Evolutionary conservation across 805 yeast species (phyloP).

Genomic region (Lipomyces mesembrius): DNA sequence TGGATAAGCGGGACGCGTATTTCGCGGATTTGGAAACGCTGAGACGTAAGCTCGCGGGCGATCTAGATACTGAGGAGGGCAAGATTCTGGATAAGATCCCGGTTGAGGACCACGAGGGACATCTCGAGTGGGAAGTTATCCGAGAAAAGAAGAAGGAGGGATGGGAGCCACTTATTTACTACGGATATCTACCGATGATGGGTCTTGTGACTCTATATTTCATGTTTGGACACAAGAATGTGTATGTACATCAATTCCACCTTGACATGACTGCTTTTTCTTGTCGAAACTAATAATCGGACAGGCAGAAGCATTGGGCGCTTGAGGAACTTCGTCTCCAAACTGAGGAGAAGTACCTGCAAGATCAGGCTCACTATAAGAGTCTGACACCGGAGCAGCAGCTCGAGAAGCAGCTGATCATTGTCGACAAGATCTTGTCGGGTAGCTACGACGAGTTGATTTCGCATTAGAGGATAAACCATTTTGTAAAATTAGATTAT

Average conservation of each 20-base stretch:
- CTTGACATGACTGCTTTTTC: neutral
- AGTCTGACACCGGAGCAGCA: conserved; percentile 58
- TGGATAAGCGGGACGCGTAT: conserved; percentile 9
- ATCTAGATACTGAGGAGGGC: conserved; percentile 50
- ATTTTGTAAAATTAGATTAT: neutral
- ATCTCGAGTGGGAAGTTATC: conserved; percentile 75
- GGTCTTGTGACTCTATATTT: conserved; percentile 58
- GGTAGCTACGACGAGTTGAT: conserved; percentile 75
- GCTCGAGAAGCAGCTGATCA: conserved; percentile 71
- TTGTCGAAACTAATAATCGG: neutral
- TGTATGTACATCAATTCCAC: conserved; percentile 27
- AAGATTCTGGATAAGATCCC: conserved; percentile 82
- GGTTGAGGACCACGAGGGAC: conserved; percentile 77
- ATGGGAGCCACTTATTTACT: conserved; percentile 79
- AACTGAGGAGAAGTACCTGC: conserved; percentile 67
- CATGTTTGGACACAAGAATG: conserved; percentile 57
- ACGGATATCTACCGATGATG: conserved; percentile 72
- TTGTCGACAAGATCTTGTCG: conserved; percentile 77
- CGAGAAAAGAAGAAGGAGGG: conserved; percentile 80
- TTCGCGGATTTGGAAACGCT: neutral
- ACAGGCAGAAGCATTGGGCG: conserved; percentile 70
- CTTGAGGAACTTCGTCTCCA: conserved; percentile 78
- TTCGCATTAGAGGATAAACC: conserved; percentile 24
- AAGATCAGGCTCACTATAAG: conserved; percentile 53
- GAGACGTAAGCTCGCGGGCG: conserved; percentile 15